Base-by-base conservation (phyloP, 768 basidiomycete species). In the Tulasnella sp. region DNA sequence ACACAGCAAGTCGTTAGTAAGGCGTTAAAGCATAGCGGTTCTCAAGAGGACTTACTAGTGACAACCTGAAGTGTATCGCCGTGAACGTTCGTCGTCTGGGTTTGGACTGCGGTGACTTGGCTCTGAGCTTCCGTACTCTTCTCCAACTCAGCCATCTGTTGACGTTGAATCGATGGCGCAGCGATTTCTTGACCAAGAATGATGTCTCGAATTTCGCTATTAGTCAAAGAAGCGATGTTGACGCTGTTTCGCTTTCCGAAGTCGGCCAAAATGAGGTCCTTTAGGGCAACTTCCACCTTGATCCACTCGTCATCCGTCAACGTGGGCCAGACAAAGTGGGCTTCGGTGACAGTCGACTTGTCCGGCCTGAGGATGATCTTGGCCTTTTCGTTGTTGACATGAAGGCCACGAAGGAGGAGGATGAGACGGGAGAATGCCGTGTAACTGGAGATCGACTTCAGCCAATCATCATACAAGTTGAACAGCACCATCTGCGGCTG, bases 401-500 rank as follows among this genome's bases (percentile, higher is more conserved):
- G 98, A 42, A 99, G 89, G 50, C 95, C 97, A 87, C 98, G 97
- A 34, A 99, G 91, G 41, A 99, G 90, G n/a, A 99, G 91, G 82
- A 99, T 98, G 58, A 99, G 89, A 79, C 98, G 94, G 40, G 97
- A 99, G 90, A 99, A 99, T 20, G 98, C 98, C 22, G 98, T 99
- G 86, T 98, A 99, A 83, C 95, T 97, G 75, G 98, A 99, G 84
- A 99, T 97, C 20, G 95, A 96, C 88, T 98, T 98, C 84, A 99
- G 90, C 98, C 98, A 99, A 85, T 99, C 97, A 86, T 99, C 94
- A 85, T 99, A 99, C 79, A 99, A 90, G 89, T 94, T 97, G 90
- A 98, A 98, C 73, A 99, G 87, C 18, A 99, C 96, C 97, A 99
- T 99, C 85, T 99, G 97, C 4, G 97, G 97, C 89, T 99, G 97